Percentiles rank a stretch among this genome's conserved stretches.
phyloP scores from a whole-genome alignment of 1,284 basidiomycete species.

The Fomitopsis pinicola region DNA sequence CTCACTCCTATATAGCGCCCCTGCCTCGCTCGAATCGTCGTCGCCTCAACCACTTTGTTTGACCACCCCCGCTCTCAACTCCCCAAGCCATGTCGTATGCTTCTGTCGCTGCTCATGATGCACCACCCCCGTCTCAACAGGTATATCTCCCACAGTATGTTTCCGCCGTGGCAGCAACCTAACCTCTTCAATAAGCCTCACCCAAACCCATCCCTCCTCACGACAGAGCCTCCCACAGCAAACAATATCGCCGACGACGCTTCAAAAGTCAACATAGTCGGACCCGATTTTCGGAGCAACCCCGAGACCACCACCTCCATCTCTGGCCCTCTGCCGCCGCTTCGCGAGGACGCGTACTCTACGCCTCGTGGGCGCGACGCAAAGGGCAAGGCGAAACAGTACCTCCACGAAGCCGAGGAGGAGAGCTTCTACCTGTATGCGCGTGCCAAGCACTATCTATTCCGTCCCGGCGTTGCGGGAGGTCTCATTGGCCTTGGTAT shows the following conservation, averaged over 20 bases:
- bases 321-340: conserved; percentile 10
- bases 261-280: conserved; percentile 51
- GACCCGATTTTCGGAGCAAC: conserved; percentile 44
- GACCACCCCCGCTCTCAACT: background rate
- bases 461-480: conserved; percentile 69
- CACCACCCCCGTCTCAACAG: conserved; percentile 43
- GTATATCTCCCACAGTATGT: conserved; percentile 15
- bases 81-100: conserved; percentile 59
- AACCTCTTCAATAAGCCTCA: conserved; percentile 42
- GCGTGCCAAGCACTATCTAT: conserved; percentile 52
- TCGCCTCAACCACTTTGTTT: background rate
- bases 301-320: conserved; percentile 40
- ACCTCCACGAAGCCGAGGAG: conserved; percentile 46
- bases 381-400: conserved; percentile 25
- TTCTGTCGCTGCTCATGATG: conserved; percentile 53
- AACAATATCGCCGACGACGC: conserved; percentile 42
- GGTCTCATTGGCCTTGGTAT: conserved; percentile 68
- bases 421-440: conserved; percentile 54
- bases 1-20: conserved; percentile 15
- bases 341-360: conserved; percentile 7
- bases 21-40: background rate
- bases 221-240: conserved; percentile 43
- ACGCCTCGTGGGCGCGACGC: conserved; percentile 7
- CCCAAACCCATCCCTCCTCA: conserved; percentile 58
- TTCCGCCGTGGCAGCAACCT: conserved; percentile 14